Conservation (phyloP, 495 filamentous ascomycete species). For the Aspergillus indologenus region DNA sequence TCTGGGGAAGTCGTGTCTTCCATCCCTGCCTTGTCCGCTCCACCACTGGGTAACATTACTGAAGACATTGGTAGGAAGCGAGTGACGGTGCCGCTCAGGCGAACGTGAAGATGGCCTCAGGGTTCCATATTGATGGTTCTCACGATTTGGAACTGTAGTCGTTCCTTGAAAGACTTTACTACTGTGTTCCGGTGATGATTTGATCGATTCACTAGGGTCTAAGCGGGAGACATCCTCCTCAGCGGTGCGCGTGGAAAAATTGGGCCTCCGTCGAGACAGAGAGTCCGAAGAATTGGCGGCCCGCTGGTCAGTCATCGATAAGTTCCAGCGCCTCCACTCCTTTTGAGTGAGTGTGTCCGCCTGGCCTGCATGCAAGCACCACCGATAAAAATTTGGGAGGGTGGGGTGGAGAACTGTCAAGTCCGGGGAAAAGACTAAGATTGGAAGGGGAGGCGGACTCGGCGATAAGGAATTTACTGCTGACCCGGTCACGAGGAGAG, state of each 20-base stretch:
- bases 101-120: conserved; percentile 18
- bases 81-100: conserved; percentile 20
- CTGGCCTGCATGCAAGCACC: conserved; percentile 6
- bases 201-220: conserved; percentile 34
- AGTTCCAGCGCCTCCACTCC: neutral
- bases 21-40: conserved; percentile 16
- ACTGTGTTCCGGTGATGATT: conserved; percentile 22
- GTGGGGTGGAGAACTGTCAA: neutral
- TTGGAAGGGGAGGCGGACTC: too few species aligned
- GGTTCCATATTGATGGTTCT: conserved; percentile 33
- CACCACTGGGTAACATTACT: conserved; percentile 31
- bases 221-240: conserved; percentile 54
- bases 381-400: neutral
- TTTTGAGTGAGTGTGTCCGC: conserved; percentile 3
- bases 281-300: conserved; percentile 26
- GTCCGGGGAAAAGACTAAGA: neutral
- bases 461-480: neutral
- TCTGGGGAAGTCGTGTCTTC: conserved; percentile 7
- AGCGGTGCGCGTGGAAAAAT: conserved; percentile 54
- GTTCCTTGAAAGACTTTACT: conserved; percentile 24
- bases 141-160: conserved; percentile 22
- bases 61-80: conserved; percentile 25
- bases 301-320: conserved; percentile 26
- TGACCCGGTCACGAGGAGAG: neutral
- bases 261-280: conserved; percentile 43